Evolutionary conservation across 225 moss, liverwort and hornwort species (phyloP), one percentile per base, ranked within the genome.

Genomic region (Lunularia cruciata): DNA sequence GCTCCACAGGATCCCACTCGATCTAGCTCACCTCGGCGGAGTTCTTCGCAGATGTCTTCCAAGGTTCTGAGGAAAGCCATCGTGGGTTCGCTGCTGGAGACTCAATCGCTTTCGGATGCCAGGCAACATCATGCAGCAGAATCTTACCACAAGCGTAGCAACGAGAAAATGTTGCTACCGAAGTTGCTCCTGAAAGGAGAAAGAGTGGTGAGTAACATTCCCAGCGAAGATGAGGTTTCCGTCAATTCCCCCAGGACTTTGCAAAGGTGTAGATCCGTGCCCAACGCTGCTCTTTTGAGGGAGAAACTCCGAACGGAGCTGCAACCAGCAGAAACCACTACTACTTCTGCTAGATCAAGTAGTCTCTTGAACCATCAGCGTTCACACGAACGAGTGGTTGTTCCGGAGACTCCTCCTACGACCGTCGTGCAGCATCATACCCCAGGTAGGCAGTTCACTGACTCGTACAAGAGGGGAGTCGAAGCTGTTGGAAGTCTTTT

Each of bases 241-340:
- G 43, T 32, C 19, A 55, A 33, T 62, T 71, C 71, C 16, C 76
- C 68, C 47, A 75, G 79, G 36, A 82, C 54, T 53, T 51, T 78
- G 8, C 52, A 72, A 71, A 84, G 86, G 49, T 86, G 86, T 70
- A 80, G 85, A 35, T 91, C 88, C 14, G 83, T 86, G 53, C 83
- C 84, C 0, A 86, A 86, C 56, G 86, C 77, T 47, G 82, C 79
- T 28, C 30, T 83, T 58, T 40, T 86, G 49, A 73, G 83, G 59
- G 85, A 79, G 46, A 66, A 69, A 40, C 70, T 54, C 31, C 73
- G 59, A 65, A 40, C 28, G 32, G 65, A 58, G 58, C 63, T 38
- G 52, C 37, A 39, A 6, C 43, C 32, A 63, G 37, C 76, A 71
- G 45, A 66, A 61, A 66, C 66, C 56, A 37, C 47, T 23, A 25